phyloP scores from a whole-genome alignment of 2,329 filamentous ascomycete genomes.

The Talaromyces albobiverticillius region DNA sequence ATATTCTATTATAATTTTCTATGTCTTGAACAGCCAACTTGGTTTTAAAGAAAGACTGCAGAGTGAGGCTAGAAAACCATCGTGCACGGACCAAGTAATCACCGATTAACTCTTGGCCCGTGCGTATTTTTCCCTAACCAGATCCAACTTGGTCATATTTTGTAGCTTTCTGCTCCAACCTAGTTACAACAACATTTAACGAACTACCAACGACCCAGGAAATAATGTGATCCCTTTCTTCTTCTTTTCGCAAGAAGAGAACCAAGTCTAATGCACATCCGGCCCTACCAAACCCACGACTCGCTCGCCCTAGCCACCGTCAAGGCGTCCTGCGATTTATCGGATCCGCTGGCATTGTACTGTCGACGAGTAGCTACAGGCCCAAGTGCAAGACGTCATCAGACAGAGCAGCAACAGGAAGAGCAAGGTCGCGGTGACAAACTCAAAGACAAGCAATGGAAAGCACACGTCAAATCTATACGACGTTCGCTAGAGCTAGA shows the following conservation, averaged over 20 bases:
- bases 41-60: conserved; percentile 36
- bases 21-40: conserved; percentile 27
- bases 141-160: no score
- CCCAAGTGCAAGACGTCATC: not conserved
- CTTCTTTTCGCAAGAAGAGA: conserved; percentile 18
- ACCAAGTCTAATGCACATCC: conserved; percentile 13
- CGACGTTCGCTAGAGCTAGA: conserved; percentile 1
- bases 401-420: not conserved
- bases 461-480: conserved; percentile 4
- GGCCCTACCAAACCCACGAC: conserved; percentile 6
- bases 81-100: no score
- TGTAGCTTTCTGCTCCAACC: no score
- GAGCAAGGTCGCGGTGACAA: no score
- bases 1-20: not conserved
- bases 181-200: no score
- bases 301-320: conserved; percentile 9
- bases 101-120: no score
- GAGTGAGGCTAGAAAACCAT: no score
- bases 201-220: no score
- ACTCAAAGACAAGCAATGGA: conserved; percentile 4
- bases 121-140: no score
- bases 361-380: conserved; percentile 1
- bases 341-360: conserved; percentile 12
- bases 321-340: conserved; percentile 13
- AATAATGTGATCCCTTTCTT: no score